Percentiles rank a stretch among this genome's conserved stretches.
These are phyloP conservation scores for Tylopilus sp. DNA, from an alignment of 1,284 basidiomycete species.

Conservation along the genomic window DNA sequence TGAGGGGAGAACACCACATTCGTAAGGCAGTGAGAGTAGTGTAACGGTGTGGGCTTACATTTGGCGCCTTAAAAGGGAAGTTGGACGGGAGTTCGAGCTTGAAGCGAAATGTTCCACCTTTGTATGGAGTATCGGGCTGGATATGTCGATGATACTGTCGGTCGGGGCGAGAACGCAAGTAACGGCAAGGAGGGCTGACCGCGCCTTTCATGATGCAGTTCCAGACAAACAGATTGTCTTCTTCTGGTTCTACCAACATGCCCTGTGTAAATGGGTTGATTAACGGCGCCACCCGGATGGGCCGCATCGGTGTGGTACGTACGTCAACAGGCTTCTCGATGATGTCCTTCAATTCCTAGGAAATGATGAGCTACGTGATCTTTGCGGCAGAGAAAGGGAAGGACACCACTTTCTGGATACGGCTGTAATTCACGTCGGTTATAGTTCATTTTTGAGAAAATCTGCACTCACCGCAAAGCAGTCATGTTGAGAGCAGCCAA, in stretches of 20 bases:
- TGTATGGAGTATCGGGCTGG: slow-evolving; percentile 79
- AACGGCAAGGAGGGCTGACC: slow-evolving; percentile 43
- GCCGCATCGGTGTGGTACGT: slow-evolving; percentile 19
- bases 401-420: slow-evolving; percentile 60
- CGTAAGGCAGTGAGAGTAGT: slow-evolving; percentile 5
- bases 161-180: slow-evolving; percentile 4
- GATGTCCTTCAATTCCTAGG: slow-evolving; percentile 62
- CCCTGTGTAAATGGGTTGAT: slow-evolving; percentile 40
- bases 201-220: slow-evolving; percentile 72
- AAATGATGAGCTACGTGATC: slow-evolving; percentile 18
- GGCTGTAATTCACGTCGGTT: slow-evolving; percentile 39
- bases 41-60: slow-evolving; percentile 44
- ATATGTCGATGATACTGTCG: slow-evolving; percentile 1
- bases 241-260: slow-evolving; percentile 59
- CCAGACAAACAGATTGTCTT: slow-evolving; percentile 78
- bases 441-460: slow-evolving; percentile 4
- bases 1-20: slow-evolving; percentile 16
- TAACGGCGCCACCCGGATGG: slow-evolving; percentile 7
- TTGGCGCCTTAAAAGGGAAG: slow-evolving; percentile 89
- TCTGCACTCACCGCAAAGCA: slow-evolving; percentile 48
- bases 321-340: slow-evolving; percentile 60
- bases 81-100: slow-evolving; percentile 66
- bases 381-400: slow-evolving; percentile 1
- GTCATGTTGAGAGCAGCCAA: slow-evolving; percentile 41
- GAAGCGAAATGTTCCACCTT: slow-evolving; percentile 78